Evolutionary conservation across 78 protist genomes (phyloP), one percentile per base, ranked within the genome.

Genomic region (Polysphondylium violaceum): DNA sequence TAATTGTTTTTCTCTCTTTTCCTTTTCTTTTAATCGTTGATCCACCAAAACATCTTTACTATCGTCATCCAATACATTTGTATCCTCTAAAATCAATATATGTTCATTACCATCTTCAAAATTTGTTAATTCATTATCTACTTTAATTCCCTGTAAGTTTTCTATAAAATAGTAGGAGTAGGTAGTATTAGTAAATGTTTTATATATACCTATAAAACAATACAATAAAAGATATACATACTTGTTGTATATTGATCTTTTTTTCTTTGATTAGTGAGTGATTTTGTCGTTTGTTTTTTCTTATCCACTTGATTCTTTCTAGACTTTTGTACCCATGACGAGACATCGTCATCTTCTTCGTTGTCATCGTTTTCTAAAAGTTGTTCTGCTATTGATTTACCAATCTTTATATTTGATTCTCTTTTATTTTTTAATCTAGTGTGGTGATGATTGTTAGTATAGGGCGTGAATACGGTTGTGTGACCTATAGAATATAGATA

Each of bases 321-420:
- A 55, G 89, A 68, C 40, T 72, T 81, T 3, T 65, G 29, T 3
- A 81, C 36, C 89, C 89, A 81, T 14, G 25, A 25, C 31, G 89
- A 67, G 16, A 67, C 12, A 55, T 79, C 88, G 41, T 61, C 73
- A 29, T 78, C 88, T 29, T 76, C 72, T 33, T 81, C 89, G 25
- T 81, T 51, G 0, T 68, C 77, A 29, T 29, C 71, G 9, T 74
- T 43, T 4, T 81, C 89, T 25, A 81, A 40, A 25, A 67, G 40
- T 41, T 81, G 89, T 40, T 81, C 89, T 0, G 89, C 89, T 14
- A 81, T 81, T 55, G 89, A 60, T 56, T 81, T 81, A 47, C 77
- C 76, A 21, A 31, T 21, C 23, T 29, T 68, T 27, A 35, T 23
- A 69, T 40, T 78, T 51, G 58, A 21, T 56, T 81, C 89, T 68